These are phyloP conservation scores for Saitozyma podzolica DNA, from an alignment of 768 basidiomycete genomes.

Conservation along the genomic window DNA sequence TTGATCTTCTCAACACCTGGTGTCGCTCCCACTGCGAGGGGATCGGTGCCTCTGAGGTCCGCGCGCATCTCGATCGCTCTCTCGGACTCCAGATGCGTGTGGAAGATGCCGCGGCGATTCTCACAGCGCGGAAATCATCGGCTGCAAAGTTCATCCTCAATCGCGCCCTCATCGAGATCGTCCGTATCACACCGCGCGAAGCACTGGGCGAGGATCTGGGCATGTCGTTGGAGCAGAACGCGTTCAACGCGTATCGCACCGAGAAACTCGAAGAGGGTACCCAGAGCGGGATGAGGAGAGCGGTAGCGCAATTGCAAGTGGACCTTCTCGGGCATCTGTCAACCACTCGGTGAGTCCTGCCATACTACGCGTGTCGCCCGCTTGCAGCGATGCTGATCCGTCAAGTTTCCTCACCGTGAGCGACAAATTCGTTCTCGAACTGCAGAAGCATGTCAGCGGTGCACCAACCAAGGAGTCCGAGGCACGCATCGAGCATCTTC, in stretches of 20 bases:
- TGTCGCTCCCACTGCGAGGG: conserved; percentile 69
- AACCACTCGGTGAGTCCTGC: conserved; percentile 66
- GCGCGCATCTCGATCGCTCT: conserved; percentile 41
- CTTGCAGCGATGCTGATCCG: neutral
- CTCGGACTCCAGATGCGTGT: conserved; percentile 34
- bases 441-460: conserved; percentile 69
- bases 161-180: conserved; percentile 74
- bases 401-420: conserved; percentile 85
- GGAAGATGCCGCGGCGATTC: conserved; percentile 45
- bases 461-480: conserved; percentile 79
- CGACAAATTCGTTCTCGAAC: conserved; percentile 80
- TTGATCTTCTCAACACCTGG: conserved; percentile 87
- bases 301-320: conserved; percentile 79
- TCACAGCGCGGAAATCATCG: conserved; percentile 54
- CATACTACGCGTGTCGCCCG: too few relatives aligned
- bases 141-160: conserved; percentile 89
- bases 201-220: conserved; percentile 75
- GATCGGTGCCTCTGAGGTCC: conserved; percentile 45
- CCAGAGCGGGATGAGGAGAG: conserved; percentile 72
- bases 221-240: conserved; percentile 78
- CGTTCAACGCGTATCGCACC: conserved; percentile 69
- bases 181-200: conserved; percentile 71
- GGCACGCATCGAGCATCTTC: conserved; percentile 77
- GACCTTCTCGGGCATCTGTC: conserved; percentile 81
- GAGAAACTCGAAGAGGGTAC: conserved; percentile 57